phyloP scores from a whole-genome alignment of 768 basidiomycete species.

The Boletus subcaerulescens region DNA sequence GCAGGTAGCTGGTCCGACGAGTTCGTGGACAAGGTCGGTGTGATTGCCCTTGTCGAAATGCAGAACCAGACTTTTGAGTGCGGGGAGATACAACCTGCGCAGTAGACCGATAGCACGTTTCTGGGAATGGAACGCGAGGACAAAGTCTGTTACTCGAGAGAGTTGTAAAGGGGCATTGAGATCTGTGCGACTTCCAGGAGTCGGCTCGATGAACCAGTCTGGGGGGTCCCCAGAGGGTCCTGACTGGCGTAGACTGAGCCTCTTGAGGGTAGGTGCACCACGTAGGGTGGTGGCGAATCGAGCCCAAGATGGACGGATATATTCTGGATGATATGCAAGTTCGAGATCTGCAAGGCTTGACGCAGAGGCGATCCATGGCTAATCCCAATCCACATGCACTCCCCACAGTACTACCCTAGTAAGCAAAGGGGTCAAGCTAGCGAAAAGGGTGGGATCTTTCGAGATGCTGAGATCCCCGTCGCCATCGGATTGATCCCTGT shows the following conservation, averaged over 20 bases:
- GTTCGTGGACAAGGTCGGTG: slow-evolving; percentile 43
- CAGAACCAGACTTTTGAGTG: slow-evolving; percentile 39
- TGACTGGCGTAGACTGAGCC: slow-evolving; percentile 52
- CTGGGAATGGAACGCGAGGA: slow-evolving; percentile 51
- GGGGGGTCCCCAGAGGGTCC: slow-evolving; percentile 48
- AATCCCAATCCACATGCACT: slow-evolving; percentile 67
- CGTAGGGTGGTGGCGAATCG: slow-evolving; percentile 52
- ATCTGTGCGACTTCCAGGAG: slow-evolving; percentile 12
- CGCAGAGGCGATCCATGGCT: slow-evolving; percentile 31
- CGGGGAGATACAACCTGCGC: slow-evolving; percentile 33
- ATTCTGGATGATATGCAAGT: slow-evolving; percentile 58
- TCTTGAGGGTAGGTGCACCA: slow-evolving; percentile 50
- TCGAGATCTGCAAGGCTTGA: slow-evolving; percentile 48
- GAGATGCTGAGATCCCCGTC: slow-evolving; percentile 41
- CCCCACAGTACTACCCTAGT: slow-evolving; percentile 56
- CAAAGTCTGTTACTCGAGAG: slow-evolving; percentile 30
- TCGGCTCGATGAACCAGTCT: slow-evolving; percentile 30
- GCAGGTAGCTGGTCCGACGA: slow-evolving; percentile 28
- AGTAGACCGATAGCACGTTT: slow-evolving; percentile 36
- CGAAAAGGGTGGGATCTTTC: slow-evolving; percentile 43
- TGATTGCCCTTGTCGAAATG: slow-evolving; percentile 60
- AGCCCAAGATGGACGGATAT: slow-evolving; percentile 59
- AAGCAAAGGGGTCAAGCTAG: slow-evolving; percentile 51
- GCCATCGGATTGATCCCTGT: slow-evolving; percentile 22
- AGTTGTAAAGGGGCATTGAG: slow-evolving; percentile 30